Percentiles rank a stretch among this genome's conserved stretches.
Evolutionary conservation across 331 rosid genomes (phyloP).

Genomic region (Spiraea crenata): DNA sequence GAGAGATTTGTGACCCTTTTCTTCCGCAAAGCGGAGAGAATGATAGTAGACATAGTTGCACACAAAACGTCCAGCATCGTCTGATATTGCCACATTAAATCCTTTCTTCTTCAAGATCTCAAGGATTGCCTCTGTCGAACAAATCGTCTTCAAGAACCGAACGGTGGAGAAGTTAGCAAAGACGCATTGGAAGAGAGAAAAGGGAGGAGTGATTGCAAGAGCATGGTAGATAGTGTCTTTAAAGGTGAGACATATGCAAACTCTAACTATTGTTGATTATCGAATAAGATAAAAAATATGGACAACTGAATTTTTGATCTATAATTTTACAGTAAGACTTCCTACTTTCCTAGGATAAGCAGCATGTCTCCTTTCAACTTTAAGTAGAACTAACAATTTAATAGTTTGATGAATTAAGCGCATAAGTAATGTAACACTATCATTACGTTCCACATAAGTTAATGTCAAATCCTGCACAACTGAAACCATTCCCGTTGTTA

Average conservation of each 20-base stretch:
- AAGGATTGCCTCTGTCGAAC: slow-evolving; percentile 45
- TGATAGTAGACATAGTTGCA: slow-evolving; percentile 86
- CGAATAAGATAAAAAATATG: not conserved
- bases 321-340: not conserved
- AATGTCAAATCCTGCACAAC: not conserved
- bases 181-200: not conserved
- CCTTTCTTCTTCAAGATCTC: slow-evolving; percentile 52
- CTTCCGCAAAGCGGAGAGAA: slow-evolving; percentile 75
- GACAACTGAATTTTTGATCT: not conserved
- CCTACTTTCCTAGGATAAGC: not conserved
- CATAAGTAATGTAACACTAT: not conserved
- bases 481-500: not conserved
- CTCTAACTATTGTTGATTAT: not conserved
- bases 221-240: not conserved
- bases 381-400: not conserved
- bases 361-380: not conserved
- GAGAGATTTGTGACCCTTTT: slow-evolving; percentile 76
- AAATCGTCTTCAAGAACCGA: slow-evolving; percentile 49
- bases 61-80: slow-evolving; percentile 87
- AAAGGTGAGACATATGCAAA: not conserved
- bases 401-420: not conserved
- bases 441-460: not conserved
- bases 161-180: slow-evolving; percentile 27
- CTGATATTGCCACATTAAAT: slow-evolving; percentile 53
- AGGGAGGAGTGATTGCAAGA: not conserved